Percentiles rank a stretch among this genome's conserved stretches.
Conservation (phyloP, 306 rosid species). For the Cucumis sativus region DNA sequence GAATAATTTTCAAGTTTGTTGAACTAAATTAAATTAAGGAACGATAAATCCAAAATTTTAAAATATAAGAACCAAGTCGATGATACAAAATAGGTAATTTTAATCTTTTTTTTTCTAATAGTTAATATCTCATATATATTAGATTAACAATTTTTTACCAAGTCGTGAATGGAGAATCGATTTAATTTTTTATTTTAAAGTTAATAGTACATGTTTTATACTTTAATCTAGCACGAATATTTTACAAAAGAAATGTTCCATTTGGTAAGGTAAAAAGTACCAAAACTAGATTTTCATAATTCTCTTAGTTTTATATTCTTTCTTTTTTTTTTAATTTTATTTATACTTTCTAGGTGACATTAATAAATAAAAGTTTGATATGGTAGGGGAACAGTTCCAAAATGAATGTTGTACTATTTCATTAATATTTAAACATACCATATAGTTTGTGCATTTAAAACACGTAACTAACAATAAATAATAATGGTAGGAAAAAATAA, state of each 20-base stretch:
- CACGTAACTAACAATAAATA: background rate
- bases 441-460: background rate
- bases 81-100: too few species aligned
- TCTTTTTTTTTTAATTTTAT: background rate
- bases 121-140: too few species aligned
- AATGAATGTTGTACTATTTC: background rate
- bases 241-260: background rate
- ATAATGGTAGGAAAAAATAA: background rate
- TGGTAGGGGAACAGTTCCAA: background rate
- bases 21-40: too few species aligned
- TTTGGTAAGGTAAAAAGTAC: background rate
- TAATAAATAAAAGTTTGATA: background rate
- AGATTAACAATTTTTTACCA: too few species aligned
- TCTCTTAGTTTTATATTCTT: background rate
- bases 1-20: too few species aligned
- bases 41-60: too few species aligned
- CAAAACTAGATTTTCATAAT: background rate
- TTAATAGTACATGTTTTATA: too few species aligned
- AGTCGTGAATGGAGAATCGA: too few species aligned
- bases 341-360: background rate
- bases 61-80: too few species aligned
- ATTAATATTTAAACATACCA: background rate
- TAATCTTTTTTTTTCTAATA: too few species aligned
- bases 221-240: too few species aligned
- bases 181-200: too few species aligned